Evolutionary conservation across 495 filamentous ascomycete species (phyloP).

Genomic region (Pseudotulostoma volvatum): DNA sequence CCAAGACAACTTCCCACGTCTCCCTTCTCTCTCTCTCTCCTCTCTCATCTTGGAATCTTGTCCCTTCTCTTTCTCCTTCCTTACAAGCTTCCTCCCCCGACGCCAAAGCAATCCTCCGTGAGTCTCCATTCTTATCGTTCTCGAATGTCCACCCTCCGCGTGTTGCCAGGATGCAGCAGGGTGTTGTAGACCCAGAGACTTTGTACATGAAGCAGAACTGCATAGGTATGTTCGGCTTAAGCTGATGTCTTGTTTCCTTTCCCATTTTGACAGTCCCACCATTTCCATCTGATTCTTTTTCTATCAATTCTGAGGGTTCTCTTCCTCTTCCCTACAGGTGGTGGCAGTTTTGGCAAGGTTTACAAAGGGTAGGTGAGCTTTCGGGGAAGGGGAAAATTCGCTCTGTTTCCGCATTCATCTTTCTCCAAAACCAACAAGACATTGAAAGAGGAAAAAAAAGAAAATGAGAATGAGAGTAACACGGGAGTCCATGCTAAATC

Average conservation of each 20-base stretch:
- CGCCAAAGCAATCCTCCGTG: neutral
- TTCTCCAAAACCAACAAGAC: too few relatives aligned
- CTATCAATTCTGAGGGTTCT: neutral
- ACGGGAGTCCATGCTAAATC: too few relatives aligned
- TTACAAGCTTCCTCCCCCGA: too few relatives aligned
- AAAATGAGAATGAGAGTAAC: too few relatives aligned
- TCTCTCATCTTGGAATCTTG: neutral
- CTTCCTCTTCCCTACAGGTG: constrained; percentile 25
- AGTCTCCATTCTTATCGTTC: too few relatives aligned
- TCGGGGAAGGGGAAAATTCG: too few relatives aligned
- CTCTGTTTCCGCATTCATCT: too few relatives aligned
- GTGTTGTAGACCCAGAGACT: constrained; percentile 57
- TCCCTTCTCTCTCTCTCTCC: neutral
- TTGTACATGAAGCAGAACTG: constrained; percentile 87
- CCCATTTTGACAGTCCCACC: too few relatives aligned
- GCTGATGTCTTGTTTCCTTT: too few relatives aligned
- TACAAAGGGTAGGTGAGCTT: constrained; percentile 63
- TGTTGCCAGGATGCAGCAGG: constrained; percentile 19
- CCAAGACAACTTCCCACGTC: too few relatives aligned
- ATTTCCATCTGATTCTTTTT: neutral
- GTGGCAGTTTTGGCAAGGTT: constrained; percentile 89
- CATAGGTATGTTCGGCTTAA: constrained; percentile 53
- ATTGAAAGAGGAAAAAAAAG: too few relatives aligned
- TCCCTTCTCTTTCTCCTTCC: neutral
- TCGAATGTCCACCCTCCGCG: neutral